A percentile compares a stretch with the other conserved stretches of the same genome.
These are phyloP conservation scores for Kurtzmaniella cleridarum DNA, from an alignment of 805 yeast species.

Conservation along the genomic window DNA sequence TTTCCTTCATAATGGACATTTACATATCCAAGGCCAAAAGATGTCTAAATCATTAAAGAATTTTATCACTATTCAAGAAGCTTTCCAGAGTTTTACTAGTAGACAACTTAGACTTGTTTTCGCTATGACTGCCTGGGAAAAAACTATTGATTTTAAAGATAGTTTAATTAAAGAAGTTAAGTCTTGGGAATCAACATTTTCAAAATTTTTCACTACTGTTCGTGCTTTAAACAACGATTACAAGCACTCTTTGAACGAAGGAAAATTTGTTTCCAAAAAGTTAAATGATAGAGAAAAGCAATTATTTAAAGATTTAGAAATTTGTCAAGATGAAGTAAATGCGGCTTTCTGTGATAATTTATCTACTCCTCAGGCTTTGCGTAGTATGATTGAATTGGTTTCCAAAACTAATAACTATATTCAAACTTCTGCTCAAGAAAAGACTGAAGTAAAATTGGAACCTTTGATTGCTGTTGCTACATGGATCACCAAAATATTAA, in stretches of 20 bases:
- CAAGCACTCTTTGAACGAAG: constrained; percentile 38
- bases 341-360: constrained; percentile 85
- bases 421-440: constrained; percentile 37
- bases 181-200: constrained; percentile 65
- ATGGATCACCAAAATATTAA: constrained; percentile 68
- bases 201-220: constrained; percentile 82
- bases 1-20: constrained; percentile 94
- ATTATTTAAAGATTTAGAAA: constrained; percentile 44
- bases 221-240: constrained; percentile 74
- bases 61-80: constrained; percentile 91
- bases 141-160: constrained; percentile 87
- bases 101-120: constrained; percentile 89
- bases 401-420: constrained; percentile 71
- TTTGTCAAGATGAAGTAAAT: constrained; percentile 58
- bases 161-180: constrained; percentile 70
- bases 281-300: constrained; percentile 49
- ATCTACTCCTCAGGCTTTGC: constrained; percentile 70
- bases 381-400: constrained; percentile 61
- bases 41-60: constrained; percentile 95
- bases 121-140: constrained; percentile 89
- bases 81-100: constrained; percentile 61
- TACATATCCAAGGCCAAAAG: constrained; percentile 97
- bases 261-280: constrained; percentile 58
- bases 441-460: constrained; percentile 52
- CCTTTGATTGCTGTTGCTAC: constrained; percentile 57